Evolutionary conservation across 768 basidiomycete genomes (phyloP), one percentile per base, ranked within the genome.

Genomic region (Leccinum uliginosum): DNA sequence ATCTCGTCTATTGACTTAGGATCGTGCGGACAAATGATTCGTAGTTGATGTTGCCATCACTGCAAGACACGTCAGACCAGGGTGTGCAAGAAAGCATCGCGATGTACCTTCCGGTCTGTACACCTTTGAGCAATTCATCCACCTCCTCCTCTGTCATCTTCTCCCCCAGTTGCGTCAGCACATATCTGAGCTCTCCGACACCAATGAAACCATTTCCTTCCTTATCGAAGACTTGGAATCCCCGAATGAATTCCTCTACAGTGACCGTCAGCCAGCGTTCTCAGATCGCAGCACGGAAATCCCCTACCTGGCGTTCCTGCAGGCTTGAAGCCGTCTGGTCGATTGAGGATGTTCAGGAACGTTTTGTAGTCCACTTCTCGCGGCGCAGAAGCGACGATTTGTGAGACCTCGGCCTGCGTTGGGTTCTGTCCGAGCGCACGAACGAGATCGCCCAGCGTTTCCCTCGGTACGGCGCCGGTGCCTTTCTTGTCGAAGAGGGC

Each of bases 131-230:
- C 64, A 99, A 79, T 74, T 99, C 97, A 68, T 98, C 96, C 19
- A 98, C 97, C 76, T 98, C 97, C 62, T 94, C 92, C 69, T 98
- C 94, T 7, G 86, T 72, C 93, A 99, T 95, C 80, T 98, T 98
- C 81, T 99, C 97, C 12, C 97, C 97, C 0, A 99, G 83, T 66
- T 95, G 94, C 7, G 97, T 99, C 27, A 96, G 80, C 26, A 95
- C 92, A 70, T 96, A 95, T 72, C 80, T 75, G 54, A 85, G 73
- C 63, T 84, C 83, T 44, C 83, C 78, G 60, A 79, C 79, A 61
- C 86, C 87, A 58, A 85, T 85, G 71, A 80, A 83, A 1, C 87
- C 87, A 55, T 87, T 86, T 40, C 85, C 86, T 48, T 86, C 85
- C 80, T 72, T 89, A 75, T 98, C 96, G 64, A 99, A 98, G 11